phyloP scores from a whole-genome alignment of 1,284 basidiomycete genomes.

The Spongiforma sp. region DNA sequence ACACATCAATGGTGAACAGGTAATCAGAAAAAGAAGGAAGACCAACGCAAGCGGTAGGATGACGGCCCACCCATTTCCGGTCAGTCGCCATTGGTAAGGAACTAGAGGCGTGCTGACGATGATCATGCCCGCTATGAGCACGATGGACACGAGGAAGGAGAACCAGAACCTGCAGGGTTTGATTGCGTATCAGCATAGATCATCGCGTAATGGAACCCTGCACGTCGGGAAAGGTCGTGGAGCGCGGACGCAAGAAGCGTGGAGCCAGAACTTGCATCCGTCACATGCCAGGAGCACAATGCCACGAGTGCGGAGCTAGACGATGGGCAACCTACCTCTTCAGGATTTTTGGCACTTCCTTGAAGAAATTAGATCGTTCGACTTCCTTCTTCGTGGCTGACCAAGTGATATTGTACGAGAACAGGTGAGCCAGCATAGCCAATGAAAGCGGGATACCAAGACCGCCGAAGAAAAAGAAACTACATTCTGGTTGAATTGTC shows the following conservation, averaged over 20 bases:
- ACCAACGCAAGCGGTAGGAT: slow-evolving; percentile 70
- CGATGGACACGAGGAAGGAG: slow-evolving; percentile 37
- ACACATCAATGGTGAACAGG: slow-evolving; percentile 8
- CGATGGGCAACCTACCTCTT: slow-evolving; percentile 66
- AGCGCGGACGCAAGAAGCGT: not conserved
- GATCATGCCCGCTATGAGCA: slow-evolving; percentile 57
- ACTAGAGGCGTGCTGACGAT: slow-evolving; percentile 61
- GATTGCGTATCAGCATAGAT: slow-evolving; percentile 19
- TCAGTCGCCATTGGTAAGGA: slow-evolving; percentile 68
- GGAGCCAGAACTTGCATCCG: not conserved
- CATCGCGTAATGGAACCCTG: slow-evolving; percentile 6
- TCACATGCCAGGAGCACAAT: not conserved
- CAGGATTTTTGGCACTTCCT: slow-evolving; percentile 83
- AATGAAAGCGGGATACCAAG: slow-evolving; percentile 75
- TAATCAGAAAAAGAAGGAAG: not conserved
- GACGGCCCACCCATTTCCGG: slow-evolving; percentile 66
- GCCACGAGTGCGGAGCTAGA: slow-evolving; percentile 42
- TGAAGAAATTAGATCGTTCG: slow-evolving; percentile 85
- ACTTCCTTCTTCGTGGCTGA: slow-evolving; percentile 82
- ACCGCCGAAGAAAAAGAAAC: slow-evolving; percentile 87
- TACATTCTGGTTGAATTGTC: slow-evolving; percentile 35
- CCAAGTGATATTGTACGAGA: slow-evolving; percentile 88
- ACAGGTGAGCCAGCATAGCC: slow-evolving; percentile 80
- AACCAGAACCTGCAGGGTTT: slow-evolving; percentile 37
- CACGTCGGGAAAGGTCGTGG: not conserved